A percentile compares a stretch with the other conserved stretches of the same genome.
Conservation (phyloP, 2,329 filamentous ascomycete species). For the Claviceps arundinis region DNA sequence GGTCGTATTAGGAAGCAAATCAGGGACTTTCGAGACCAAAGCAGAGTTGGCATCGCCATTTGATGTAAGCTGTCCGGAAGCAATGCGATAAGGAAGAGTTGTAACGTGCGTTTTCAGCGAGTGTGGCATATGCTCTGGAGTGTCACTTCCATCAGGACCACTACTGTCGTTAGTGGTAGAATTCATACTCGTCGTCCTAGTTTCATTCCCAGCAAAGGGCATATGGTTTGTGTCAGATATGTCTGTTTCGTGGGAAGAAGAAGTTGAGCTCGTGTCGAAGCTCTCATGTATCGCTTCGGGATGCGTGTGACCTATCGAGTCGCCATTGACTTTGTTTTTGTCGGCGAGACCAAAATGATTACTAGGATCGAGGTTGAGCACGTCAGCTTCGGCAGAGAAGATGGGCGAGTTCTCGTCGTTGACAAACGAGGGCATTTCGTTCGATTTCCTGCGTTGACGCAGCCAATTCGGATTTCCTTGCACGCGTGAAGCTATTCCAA, state of each 20-base stretch:
- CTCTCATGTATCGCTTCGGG: conserved; percentile 35
- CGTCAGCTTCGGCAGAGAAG: conserved; percentile 27
- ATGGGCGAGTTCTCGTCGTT: conserved; percentile 31
- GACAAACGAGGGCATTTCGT: conserved; percentile 42
- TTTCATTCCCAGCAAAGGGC: conserved; percentile 30
- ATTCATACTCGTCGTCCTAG: conserved; percentile 41
- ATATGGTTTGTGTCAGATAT: conserved; percentile 31
- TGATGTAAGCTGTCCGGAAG: conserved; percentile 9
- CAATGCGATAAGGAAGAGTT: conserved; percentile 18
- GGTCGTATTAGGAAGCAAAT: background rate
- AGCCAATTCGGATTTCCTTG: background rate
- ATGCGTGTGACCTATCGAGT: conserved; percentile 25
- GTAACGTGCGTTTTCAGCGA: conserved; percentile 14
- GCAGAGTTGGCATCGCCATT: conserved; percentile 10
- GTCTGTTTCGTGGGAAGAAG: conserved; percentile 39
- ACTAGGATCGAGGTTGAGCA: conserved; percentile 30
- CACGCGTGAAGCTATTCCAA: background rate
- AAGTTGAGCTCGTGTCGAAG: conserved; percentile 41
- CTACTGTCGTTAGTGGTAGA: conserved; percentile 44
- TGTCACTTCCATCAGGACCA: conserved; percentile 17
- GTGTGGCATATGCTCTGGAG: conserved; percentile 14
- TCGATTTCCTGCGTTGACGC: conserved; percentile 3
- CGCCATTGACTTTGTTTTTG: conserved; percentile 23
- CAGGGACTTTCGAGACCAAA: background rate
- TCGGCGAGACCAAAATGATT: conserved; percentile 23